Evolutionary conservation across 306 rosid genomes (phyloP).

Genomic region (Gillenia trifoliata): DNA sequence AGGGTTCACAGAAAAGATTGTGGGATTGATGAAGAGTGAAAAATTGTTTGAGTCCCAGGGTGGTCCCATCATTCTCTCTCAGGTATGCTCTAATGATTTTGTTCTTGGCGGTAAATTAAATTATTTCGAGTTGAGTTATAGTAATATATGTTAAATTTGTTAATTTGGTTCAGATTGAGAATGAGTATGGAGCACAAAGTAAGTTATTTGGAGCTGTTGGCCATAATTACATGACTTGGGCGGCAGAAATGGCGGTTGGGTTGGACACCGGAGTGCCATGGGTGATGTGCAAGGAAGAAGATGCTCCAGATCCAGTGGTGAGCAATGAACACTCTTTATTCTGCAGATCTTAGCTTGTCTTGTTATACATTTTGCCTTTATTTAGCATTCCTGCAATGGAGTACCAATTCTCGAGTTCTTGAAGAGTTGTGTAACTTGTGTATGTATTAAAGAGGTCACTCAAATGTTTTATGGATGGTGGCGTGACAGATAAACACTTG

Average conservation of each 20-base stretch:
- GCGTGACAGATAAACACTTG: conserved; percentile 85
- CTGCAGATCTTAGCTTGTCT: conserved; percentile 1
- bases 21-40: conserved; percentile 93
- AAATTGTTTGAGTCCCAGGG: conserved; percentile 86
- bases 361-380: conserved; percentile 1
- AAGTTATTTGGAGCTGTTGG: conserved; percentile 80
- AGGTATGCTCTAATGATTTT: conserved; percentile 40
- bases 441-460: conserved; percentile 6
- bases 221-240: conserved; percentile 82
- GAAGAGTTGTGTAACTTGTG: not conserved
- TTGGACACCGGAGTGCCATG: conserved; percentile 94
- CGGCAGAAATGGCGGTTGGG: conserved; percentile 95
- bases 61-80: conserved; percentile 97
- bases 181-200: conserved; percentile 89
- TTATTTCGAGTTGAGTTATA: conserved; percentile 18
- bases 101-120: not conserved
- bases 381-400: not conserved
- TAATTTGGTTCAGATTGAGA: conserved; percentile 67
- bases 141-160: conserved; percentile 12
- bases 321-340: conserved; percentile 22
- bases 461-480: conserved; percentile 23
- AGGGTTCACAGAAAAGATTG: conserved; percentile 93
- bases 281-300: conserved; percentile 99
- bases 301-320: conserved; percentile 99
- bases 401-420: not conserved